phyloP scores from a whole-genome alignment of 2,329 filamentous ascomycete species.

The Camptophora hylomeconis region DNA sequence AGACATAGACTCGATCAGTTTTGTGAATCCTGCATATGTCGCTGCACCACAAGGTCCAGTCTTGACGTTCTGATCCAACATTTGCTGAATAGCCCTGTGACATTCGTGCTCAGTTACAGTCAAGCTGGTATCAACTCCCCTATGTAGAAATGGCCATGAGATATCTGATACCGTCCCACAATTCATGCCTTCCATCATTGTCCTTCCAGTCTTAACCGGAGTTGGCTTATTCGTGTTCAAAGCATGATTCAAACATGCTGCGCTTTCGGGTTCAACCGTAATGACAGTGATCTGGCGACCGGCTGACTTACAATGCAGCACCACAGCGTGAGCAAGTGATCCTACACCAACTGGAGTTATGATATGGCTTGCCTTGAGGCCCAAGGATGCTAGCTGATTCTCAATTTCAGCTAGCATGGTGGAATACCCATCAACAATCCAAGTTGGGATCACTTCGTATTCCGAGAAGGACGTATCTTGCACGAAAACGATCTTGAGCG shows the following conservation, averaged over 20 bases:
- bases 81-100: no score
- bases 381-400: slow-evolving; percentile 38
- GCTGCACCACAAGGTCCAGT: no score
- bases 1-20: no score
- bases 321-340: slow-evolving; percentile 57
- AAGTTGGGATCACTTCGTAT: slow-evolving; percentile 54
- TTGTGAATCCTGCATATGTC: no score
- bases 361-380: slow-evolving; percentile 34
- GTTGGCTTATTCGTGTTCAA: slow-evolving; percentile 35
- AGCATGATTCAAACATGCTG: slow-evolving; percentile 38
- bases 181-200: slow-evolving; percentile 63
- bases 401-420: slow-evolving; percentile 61
- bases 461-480: slow-evolving; percentile 57
- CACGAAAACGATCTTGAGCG: no score
- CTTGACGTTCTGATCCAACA: no score
- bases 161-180: slow-evolving; percentile 55
- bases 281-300: slow-evolving; percentile 34
- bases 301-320: slow-evolving; percentile 47
- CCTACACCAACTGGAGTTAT: slow-evolving; percentile 61
- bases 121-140: slow-evolving; percentile 47
- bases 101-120: slow-evolving; percentile 50
- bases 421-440: slow-evolving; percentile 66
- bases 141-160: slow-evolving; percentile 48
- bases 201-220: slow-evolving; percentile 42
- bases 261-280: slow-evolving; percentile 57